A percentile compares a stretch with the other conserved stretches of the same genome.
phyloP scores from a whole-genome alignment of 1,139 yeast species.

The Candida smagusa region DNA sequence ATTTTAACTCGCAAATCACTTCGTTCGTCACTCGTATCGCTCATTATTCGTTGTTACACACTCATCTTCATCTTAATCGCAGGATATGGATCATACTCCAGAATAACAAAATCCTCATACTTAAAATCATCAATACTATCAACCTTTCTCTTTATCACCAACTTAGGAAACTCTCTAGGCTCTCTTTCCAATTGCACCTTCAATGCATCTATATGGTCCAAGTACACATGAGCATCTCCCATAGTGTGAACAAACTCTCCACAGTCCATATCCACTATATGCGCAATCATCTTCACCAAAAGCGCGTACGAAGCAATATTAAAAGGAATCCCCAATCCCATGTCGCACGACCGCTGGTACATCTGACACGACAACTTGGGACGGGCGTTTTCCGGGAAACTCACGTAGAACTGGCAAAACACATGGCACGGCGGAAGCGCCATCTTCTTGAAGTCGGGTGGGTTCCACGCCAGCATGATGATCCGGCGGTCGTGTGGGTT shows the following conservation, averaged over 20 bases:
- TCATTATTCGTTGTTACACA: slow-evolving; percentile 27
- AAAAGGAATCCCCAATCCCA: slow-evolving; percentile 98
- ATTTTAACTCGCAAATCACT: too few species aligned
- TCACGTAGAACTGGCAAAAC: slow-evolving; percentile 91
- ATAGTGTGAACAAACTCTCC: slow-evolving; percentile 93
- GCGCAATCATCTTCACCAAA: slow-evolving; percentile 91
- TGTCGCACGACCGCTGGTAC: slow-evolving; percentile 97
- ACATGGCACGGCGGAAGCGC: slow-evolving; percentile 99
- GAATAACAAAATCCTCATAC: slow-evolving; percentile 80
- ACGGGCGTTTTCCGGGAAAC: slow-evolving; percentile 55
- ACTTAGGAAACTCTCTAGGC: slow-evolving; percentile 79
- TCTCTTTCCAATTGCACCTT: slow-evolving; percentile 69
- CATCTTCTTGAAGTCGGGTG: slow-evolving; percentile 89
- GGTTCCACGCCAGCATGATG: slow-evolving; percentile 97
- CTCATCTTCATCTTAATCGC: slow-evolving; percentile 86
- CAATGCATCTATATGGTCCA: slow-evolving; percentile 89
- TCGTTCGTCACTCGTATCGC: too few species aligned
- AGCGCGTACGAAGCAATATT: slow-evolving; percentile 96
- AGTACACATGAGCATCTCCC: slow-evolving; percentile 96
- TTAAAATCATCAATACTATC: slow-evolving; percentile 79
- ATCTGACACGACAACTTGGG: slow-evolving; percentile 81
- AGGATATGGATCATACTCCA: slow-evolving; percentile 75
- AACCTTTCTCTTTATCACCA: slow-evolving; percentile 65
- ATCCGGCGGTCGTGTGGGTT: slow-evolving; percentile 94
- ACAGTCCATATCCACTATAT: slow-evolving; percentile 87